Evolutionary conservation across 805 yeast genomes (phyloP), one percentile per base, ranked within the genome.

Genomic region (Lachancea thermotolerans): DNA sequence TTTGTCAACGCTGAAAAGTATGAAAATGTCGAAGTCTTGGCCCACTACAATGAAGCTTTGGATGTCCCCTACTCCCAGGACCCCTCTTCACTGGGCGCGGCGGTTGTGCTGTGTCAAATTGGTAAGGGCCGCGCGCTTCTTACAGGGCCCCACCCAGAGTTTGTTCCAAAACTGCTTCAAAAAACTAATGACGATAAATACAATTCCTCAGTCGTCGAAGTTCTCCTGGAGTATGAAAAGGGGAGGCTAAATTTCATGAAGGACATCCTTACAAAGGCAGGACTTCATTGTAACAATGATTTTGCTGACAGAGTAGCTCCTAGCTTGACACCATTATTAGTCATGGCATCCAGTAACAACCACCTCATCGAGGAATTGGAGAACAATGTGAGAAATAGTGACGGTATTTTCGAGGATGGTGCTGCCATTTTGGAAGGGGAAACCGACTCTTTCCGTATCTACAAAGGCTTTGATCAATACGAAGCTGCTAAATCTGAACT

Each of bases 141-240:
- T 10, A 72, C 84, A 11, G 98, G 98, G 0, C 76, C 87, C 0
- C 99, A 93, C 64, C 95, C 96, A 0, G 99, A 93, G 64, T 89
- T 81, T 58, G 70, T 79, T 2, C 82, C 88, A 12, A 67, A 74
- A 12, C 54, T 81, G 50, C 65, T 75, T 49, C 65, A 64, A 15
- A 67, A 67, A 25, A 52, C 66, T 1, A 51, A 59, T 10, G 57
- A 61, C 46, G 46, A 68, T 49, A 39, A 64, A 49, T 37, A 67
- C 14, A 65, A 66, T 40, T 50, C 55, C 6, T 45, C 54, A 0
- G 66, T 79, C 2, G 62, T 77, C 2, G 55, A 67, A 2, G 60
- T 56, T 0, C 62, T 89, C 25, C 59, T 60, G 16, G 61, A 62
- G 0, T 56, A 72, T 30, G 80, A 82, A 43, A 59, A 58, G 2